Evolutionary conservation across 768 basidiomycete species (phyloP).

Genomic region (Kwoniella heveanensis): DNA sequence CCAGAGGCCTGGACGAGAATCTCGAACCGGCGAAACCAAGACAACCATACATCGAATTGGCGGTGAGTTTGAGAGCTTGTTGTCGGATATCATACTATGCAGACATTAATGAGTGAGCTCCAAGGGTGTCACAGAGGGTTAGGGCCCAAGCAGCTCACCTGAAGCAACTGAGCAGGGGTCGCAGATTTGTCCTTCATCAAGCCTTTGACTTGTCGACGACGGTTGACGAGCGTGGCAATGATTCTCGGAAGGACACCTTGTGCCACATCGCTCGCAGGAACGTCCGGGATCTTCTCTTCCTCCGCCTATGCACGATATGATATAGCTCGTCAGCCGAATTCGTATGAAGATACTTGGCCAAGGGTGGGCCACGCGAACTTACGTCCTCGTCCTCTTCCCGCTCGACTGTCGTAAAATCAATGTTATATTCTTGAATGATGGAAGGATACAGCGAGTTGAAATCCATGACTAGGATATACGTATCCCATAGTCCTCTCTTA

Average conservation of each 20-base stretch:
- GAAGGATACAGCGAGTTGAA: slow-evolving; percentile 99
- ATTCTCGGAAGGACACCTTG: slow-evolving; percentile 95
- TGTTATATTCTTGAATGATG: slow-evolving; percentile 99
- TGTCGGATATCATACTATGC: slow-evolving; percentile 93
- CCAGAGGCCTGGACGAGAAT: slow-evolving; percentile 95
- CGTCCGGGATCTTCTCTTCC: slow-evolving; percentile 87
- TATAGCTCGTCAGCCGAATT: slow-evolving; percentile 11
- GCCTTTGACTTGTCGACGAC: slow-evolving; percentile 85
- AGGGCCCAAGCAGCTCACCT: slow-evolving; percentile 63
- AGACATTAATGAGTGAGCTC: neutral
- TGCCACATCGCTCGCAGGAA: slow-evolving; percentile 68
- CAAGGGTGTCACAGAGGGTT: neutral
- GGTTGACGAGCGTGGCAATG: slow-evolving; percentile 91
- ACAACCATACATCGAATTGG: slow-evolving; percentile 99
- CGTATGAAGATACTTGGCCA: neutral
- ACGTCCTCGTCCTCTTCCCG: slow-evolving; percentile 64
- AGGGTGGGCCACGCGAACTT: slow-evolving; percentile 31
- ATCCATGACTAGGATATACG: slow-evolving; percentile 97
- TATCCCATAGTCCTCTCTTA: slow-evolving; percentile 94
- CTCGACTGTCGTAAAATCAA: slow-evolving; percentile 96
- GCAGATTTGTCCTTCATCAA: slow-evolving; percentile 83
- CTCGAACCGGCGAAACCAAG: slow-evolving; percentile 95
- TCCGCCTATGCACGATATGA: slow-evolving; percentile 62
- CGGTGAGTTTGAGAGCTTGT: slow-evolving; percentile 92
- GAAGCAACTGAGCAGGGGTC: slow-evolving; percentile 73